phyloP scores from a whole-genome alignment of 768 basidiomycete species.

The Erythrobasidium yunnanense region DNA sequence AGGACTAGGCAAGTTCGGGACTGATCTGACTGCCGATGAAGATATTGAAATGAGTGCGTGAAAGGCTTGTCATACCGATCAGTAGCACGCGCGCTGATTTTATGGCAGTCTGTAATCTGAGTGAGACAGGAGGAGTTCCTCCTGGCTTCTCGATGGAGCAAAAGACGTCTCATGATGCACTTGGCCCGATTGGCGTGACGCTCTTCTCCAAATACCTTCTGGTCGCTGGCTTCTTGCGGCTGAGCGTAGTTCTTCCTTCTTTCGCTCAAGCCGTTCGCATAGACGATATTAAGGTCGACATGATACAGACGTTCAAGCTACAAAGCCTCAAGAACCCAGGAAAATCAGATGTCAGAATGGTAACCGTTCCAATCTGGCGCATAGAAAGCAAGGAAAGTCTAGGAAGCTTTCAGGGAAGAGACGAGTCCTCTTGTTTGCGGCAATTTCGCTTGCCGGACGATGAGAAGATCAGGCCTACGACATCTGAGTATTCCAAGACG shows the following conservation, averaged over 20 bases:
- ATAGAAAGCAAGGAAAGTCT: background rate
- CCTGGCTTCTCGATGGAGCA: constrained; percentile 12
- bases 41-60: background rate
- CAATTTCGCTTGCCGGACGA: constrained; percentile 22
- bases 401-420: background rate
- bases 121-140: constrained; percentile 13
- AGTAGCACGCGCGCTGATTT: too few relatives aligned
- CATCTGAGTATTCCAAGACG: background rate
- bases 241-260: background rate
- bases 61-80: background rate
- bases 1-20: constrained; percentile 15
- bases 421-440: constrained; percentile 1
- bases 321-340: background rate
- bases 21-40: background rate
- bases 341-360: background rate
- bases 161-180: background rate
- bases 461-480: constrained; percentile 6
- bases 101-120: constrained; percentile 3
- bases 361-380: constrained; percentile 14
- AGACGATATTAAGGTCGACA: constrained; percentile 20
- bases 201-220: constrained; percentile 16
- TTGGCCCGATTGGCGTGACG: constrained; percentile 16
- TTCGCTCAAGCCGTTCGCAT: background rate
- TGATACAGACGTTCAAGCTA: constrained; percentile 3
- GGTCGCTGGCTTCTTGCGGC: constrained; percentile 12